A percentile compares a stretch with the other conserved stretches of the same genome.
These are phyloP conservation scores for Vitis hybrid DNA, from an alignment of 177 flowering plant genomes.

Conservation along the genomic window DNA sequence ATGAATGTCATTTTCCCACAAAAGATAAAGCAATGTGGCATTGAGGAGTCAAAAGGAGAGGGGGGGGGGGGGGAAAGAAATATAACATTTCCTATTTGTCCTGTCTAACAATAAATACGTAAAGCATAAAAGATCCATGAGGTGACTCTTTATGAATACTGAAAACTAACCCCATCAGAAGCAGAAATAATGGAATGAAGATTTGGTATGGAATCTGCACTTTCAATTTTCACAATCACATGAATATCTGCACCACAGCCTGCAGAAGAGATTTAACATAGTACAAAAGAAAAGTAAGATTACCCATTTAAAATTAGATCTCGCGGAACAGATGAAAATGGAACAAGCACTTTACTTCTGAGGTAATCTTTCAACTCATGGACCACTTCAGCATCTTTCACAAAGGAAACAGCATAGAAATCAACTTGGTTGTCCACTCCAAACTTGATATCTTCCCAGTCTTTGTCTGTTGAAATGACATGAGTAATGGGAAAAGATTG, in stretches of 20 bases:
- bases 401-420: conserved; percentile 97
- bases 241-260: conserved; percentile 85
- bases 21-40: too few relatives aligned
- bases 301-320: background rate
- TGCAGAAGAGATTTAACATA: conserved; percentile 24
- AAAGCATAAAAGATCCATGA: background rate
- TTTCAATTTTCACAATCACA: conserved; percentile 89
- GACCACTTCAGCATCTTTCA: conserved; percentile 92
- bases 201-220: conserved; percentile 97
- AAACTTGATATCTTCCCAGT: conserved; percentile 99
- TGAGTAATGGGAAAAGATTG: conserved; percentile 1
- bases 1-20: too few relatives aligned
- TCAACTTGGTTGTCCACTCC: conserved; percentile 96
- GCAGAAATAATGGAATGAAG: conserved; percentile 87
- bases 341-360: conserved; percentile 45
- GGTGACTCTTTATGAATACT: background rate
- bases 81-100: background rate
- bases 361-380: conserved; percentile 90
- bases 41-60: too few relatives aligned
- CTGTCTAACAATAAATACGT: background rate
- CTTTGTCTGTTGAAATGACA: conserved; percentile 64
- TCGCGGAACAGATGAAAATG: background rate
- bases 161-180: conserved; percentile 84
- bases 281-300: background rate
- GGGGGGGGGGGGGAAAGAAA: background rate